Evolutionary conservation across 169 alveolate genomes (phyloP).

Genomic region (Cystoisospora suis): DNA sequence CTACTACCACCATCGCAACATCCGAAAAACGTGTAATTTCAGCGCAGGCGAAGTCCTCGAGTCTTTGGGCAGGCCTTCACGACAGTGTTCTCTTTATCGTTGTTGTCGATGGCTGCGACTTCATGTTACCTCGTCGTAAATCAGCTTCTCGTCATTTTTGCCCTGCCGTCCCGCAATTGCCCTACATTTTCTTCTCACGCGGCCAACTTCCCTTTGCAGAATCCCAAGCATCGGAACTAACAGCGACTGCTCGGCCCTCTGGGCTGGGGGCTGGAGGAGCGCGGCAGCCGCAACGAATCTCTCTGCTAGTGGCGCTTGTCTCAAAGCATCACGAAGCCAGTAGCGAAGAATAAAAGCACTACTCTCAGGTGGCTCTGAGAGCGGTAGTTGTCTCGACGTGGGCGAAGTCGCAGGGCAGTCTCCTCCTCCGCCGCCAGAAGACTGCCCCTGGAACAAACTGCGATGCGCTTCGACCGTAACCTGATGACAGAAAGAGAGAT

Average conservation of each 20-base stretch:
- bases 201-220: background rate
- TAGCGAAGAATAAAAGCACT: too few relatives aligned
- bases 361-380: too few relatives aligned
- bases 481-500: background rate
- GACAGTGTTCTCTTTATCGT: too few relatives aligned
- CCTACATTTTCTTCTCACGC: background rate
- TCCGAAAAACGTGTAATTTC: too few relatives aligned
- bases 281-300: background rate
- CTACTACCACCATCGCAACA: too few relatives aligned
- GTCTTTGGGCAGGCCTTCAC: too few relatives aligned
- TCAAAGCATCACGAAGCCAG: background rate
- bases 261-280: constrained; percentile 9
- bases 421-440: too few relatives aligned
- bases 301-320: background rate
- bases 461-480: background rate
- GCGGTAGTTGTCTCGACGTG: too few relatives aligned
- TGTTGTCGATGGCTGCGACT: too few relatives aligned
- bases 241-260: constrained; percentile 30
- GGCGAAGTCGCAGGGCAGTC: too few relatives aligned
- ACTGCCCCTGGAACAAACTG: too few relatives aligned
- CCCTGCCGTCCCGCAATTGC: background rate
- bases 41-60: too few relatives aligned
- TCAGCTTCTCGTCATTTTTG: background rate
- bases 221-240: background rate
- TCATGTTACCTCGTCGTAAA: background rate